A percentile compares a stretch with the other conserved stretches of the same genome.
These are phyloP conservation scores for Helotiales sp. DNA, from an alignment of 2,329 filamentous ascomycete species.

Conservation along the genomic window DNA sequence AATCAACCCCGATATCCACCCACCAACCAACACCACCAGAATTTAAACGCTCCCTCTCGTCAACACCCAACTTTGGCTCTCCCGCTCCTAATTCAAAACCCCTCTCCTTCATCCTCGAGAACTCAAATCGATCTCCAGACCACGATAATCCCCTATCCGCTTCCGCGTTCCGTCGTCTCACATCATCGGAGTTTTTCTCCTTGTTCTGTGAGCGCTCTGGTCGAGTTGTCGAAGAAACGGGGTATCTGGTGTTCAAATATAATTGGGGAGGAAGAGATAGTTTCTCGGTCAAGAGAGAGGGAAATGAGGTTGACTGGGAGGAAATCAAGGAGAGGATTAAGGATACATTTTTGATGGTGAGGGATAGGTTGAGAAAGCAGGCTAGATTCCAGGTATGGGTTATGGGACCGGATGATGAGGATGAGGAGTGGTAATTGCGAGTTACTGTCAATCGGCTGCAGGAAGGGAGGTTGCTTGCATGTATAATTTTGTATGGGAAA, in stretches of 20 bases:
- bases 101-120: neutral
- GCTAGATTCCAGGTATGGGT: constrained; percentile 1
- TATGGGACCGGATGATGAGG: constrained; percentile 3
- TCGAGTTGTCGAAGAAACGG: neutral
- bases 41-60: too few species aligned
- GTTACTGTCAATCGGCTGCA: too few species aligned
- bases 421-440: constrained; percentile 2
- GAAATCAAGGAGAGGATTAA: constrained; percentile 3
- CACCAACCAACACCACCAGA: neutral
- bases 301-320: constrained; percentile 1
- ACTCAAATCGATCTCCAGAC: neutral
- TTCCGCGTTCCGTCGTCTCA: neutral
- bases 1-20: neutral
- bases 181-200: neutral
- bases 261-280: neutral
- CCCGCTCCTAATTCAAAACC: neutral
- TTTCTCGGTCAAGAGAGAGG: neutral
- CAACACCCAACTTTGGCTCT: neutral
- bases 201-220: neutral
- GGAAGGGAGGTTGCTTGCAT: neutral
- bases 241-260: neutral
- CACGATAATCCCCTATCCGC: neutral
- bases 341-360: neutral
- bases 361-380: neutral
- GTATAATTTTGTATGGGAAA: neutral